Evolutionary conservation across 495 filamentous ascomycete species (phyloP), one percentile per base, ranked within the genome.

Genomic region (Xylaria bambusicola): DNA sequence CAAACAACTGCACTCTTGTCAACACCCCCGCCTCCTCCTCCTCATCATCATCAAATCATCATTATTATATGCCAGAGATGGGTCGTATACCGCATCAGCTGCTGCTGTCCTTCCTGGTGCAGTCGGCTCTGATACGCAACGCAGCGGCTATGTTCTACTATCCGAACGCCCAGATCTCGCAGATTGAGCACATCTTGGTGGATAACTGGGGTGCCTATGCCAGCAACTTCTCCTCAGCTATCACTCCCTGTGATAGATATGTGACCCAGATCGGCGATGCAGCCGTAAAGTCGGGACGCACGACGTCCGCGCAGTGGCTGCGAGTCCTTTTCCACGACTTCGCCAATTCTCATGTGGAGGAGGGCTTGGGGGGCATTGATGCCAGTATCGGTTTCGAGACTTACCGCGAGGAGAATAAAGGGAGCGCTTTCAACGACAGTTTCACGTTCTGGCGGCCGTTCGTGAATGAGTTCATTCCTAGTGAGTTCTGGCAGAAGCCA

Each of bases 271-370:
- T 63, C 12, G 67, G 67, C 2, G 64, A 62, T 31, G 72, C 75
- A 1, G 68, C 71, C 46, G 66, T 72, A 17, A 73, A 71, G 10
- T 69, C 75, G 15, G 76, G 73, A 27, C 71, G 77, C 31, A 73
- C 73, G 44, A 71, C 78, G 9, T 67, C 80, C 1, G 78, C 80
- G 18, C 77, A 83, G 71, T 82, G 76, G 77, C 60, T 83, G 36
- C 73, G 79, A 21, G 73, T 76, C n/a, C 75, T 73, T 38, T 82
- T 83, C 60, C 80, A 83, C 62, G 80, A 83, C 62, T 80, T 81
- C 65, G 72, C 75, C n/a, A 78, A 75, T 5, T 75, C 72, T 6
- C 74, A 79, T 56, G 66, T 75, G 13, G 73, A 62, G 26, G 71
- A 61, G 17, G 70, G 72, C 3, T 65, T 70, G n/a, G 80, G 80